Evolutionary conservation across 2,329 filamentous ascomycete genomes (phyloP).

Genomic region (Chrysoporthe deuterocubensis): DNA sequence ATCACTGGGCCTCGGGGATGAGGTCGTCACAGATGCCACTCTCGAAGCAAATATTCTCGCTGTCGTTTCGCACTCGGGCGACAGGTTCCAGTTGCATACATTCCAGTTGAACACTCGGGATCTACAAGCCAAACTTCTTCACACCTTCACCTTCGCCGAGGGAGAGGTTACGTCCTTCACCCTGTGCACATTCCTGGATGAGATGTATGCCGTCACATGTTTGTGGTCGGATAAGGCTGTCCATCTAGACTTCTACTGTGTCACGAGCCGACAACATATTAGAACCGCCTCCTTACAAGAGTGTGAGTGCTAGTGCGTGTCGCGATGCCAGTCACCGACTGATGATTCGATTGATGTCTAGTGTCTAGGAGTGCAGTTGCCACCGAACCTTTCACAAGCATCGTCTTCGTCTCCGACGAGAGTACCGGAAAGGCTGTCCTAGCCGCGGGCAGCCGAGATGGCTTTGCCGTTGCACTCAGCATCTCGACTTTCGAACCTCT

Average conservation of each 20-base stretch:
- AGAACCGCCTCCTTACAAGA: constrained; percentile 15
- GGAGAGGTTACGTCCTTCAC: constrained; percentile 56
- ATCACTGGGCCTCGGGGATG: constrained; percentile 33
- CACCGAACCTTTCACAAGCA: constrained; percentile 47
- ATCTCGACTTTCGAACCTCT: constrained; percentile 31
- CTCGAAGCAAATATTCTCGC: constrained; percentile 45
- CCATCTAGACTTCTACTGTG: constrained; percentile 20
- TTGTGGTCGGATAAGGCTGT: constrained; percentile 24
- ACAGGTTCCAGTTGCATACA: constrained; percentile 44
- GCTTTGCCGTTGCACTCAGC: constrained; percentile 50
- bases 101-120: constrained; percentile 41
- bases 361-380: neutral
- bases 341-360: neutral
- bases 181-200: constrained; percentile 36
- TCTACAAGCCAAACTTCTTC: constrained; percentile 35
- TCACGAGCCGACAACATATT: constrained; percentile 12
- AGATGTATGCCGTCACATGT: constrained; percentile 18
- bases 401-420: constrained; percentile 42
- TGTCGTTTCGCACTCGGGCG: constrained; percentile 45
- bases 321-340: no score
- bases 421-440: constrained; percentile 38
- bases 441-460: constrained; percentile 55
- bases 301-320: constrained; percentile 17
- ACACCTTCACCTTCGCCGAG: constrained; percentile 31
- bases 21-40: constrained; percentile 48